Evolutionary conservation across 73 alveolate genomes (phyloP).

Genomic region (Paramecium octaurelia): DNA sequence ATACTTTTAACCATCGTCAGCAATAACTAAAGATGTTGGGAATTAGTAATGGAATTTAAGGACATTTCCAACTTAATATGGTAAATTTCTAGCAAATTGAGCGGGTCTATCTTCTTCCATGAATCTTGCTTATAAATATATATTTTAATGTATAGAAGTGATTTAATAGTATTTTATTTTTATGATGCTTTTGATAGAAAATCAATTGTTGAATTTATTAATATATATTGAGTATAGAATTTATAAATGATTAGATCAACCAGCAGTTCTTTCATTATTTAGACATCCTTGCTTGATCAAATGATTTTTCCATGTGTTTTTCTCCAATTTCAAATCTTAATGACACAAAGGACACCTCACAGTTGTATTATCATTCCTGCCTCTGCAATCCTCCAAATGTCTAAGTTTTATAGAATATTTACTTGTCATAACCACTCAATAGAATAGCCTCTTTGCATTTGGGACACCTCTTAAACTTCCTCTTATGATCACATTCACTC

Average conservation of each 20-base stretch:
- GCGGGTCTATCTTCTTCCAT: neutral
- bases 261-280: slow-evolving; percentile 80
- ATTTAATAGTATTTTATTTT: too few relatives aligned
- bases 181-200: too few relatives aligned
- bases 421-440: slow-evolving; percentile 84
- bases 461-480: slow-evolving; percentile 82
- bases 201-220: neutral
- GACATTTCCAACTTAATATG: neutral
- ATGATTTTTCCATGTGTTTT: slow-evolving; percentile 94
- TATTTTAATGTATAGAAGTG: too few relatives aligned
- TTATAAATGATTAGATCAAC: neutral
- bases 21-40: neutral
- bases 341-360: slow-evolving; percentile 98
- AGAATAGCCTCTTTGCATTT: slow-evolving; percentile 94
- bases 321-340: slow-evolving; percentile 83
- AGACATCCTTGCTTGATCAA: slow-evolving; percentile 82
- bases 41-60: neutral
- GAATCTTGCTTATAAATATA: neutral
- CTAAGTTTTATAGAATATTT: slow-evolving; percentile 46
- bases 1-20: neutral
- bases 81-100: neutral
- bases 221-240: neutral
- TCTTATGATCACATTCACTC: slow-evolving; percentile 85
- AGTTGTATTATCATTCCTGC: slow-evolving; percentile 74
- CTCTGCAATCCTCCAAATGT: slow-evolving; percentile 55